These are phyloP conservation scores for Hypoxylon sp. DNA, from an alignment of 2,329 filamentous ascomycete genomes.

Conservation along the genomic window DNA sequence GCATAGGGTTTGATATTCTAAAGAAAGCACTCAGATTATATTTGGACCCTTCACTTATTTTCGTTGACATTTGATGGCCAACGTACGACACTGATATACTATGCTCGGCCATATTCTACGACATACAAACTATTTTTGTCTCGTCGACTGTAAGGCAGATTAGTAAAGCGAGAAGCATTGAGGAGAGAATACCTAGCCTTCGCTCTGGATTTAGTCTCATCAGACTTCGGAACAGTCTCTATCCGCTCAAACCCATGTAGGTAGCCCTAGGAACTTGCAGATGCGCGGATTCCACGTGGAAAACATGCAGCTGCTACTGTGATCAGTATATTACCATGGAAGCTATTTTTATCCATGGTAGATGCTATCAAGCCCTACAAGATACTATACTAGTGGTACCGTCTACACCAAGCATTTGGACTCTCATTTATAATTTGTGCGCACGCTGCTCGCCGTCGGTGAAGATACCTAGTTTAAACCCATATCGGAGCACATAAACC, in stretches of 20 bases:
- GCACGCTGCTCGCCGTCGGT: background rate
- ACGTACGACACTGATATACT: background rate
- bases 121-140: background rate
- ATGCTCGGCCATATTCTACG: background rate
- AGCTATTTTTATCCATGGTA: slow-evolving; percentile 22
- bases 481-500: background rate
- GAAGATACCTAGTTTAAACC: background rate
- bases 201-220: background rate
- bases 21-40: slow-evolving; percentile 1
- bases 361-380: background rate
- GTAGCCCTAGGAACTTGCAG: slow-evolving; percentile 1
- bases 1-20: no score
- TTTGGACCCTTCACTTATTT: slow-evolving; percentile 2
- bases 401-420: background rate
- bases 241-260: slow-evolving; percentile 1
- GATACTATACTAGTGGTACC: slow-evolving; percentile 4
- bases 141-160: background rate
- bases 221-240: background rate
- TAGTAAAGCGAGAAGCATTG: background rate
- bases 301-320: slow-evolving; percentile 4
- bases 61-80: background rate
- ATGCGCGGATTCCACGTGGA: slow-evolving; percentile 12
- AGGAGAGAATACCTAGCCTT: background rate
- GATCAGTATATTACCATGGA: slow-evolving; percentile 3
- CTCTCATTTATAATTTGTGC: background rate